A percentile compares a stretch with the other conserved stretches of the same genome.
Evolutionary conservation across 208 protist species (phyloP).

Genomic region (Leishmania amazonensis): DNA sequence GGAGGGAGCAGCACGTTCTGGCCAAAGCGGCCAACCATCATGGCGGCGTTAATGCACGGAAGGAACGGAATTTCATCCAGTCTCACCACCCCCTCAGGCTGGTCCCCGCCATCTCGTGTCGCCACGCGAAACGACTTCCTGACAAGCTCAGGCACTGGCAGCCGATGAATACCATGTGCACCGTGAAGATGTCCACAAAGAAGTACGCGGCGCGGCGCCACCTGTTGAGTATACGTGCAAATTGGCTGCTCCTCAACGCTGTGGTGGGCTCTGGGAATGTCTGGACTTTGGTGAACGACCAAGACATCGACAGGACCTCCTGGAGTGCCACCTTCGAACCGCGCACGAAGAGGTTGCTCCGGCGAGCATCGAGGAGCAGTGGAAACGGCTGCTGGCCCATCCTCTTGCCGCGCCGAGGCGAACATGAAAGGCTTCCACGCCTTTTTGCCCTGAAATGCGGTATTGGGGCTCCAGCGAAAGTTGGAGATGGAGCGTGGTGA

Average conservation of each 20-base stretch:
- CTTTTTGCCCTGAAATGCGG: conserved; percentile 42
- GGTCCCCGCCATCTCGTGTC: not conserved
- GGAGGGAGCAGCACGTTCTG: conserved; percentile 27
- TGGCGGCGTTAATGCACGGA: conserved; percentile 59
- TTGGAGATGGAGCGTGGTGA: conserved; percentile 64
- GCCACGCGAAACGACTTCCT: conserved; percentile 13
- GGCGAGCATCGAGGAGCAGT: not conserved
- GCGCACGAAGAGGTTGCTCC: not conserved
- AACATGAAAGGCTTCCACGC: conserved; percentile 33
- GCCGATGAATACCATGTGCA: conserved; percentile 48
- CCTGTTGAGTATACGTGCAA: conserved; percentile 36
- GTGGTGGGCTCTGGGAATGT: conserved; percentile 6
- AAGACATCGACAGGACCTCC: conserved; percentile 55
- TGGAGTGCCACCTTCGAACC: conserved; percentile 36
- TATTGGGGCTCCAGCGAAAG: conserved; percentile 57
- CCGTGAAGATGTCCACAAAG: conserved; percentile 59
- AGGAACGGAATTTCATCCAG: conserved; percentile 32
- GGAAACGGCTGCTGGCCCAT: not conserved
- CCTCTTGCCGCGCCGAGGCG: not conserved
- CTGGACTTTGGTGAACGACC: conserved; percentile 55
- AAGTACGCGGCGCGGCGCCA: conserved; percentile 44
- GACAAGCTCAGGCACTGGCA: conserved; percentile 27
- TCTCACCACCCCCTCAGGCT: not conserved
- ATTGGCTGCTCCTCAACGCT: conserved; percentile 38
- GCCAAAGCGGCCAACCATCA: conserved; percentile 31